Percentiles rank a stretch among this genome's conserved stretches.
These are phyloP conservation scores for Fusarium praegraminearum DNA, from an alignment of 2,329 filamentous ascomycete species.

Conservation along the genomic window DNA sequence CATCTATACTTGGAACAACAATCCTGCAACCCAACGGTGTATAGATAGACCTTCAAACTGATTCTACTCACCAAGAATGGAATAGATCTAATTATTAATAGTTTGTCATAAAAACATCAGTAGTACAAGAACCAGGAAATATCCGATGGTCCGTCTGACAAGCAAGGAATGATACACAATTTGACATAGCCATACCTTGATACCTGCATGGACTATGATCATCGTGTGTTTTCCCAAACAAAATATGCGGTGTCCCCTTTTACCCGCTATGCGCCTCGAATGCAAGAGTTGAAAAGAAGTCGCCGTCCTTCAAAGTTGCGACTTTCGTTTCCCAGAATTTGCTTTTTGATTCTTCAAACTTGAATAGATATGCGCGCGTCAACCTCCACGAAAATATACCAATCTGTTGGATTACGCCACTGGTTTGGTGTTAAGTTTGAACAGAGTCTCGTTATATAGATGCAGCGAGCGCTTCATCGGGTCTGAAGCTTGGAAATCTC, in stretches of 20 bases:
- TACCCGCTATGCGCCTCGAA: conserved; percentile 50
- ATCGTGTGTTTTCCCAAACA: conserved; percentile 20
- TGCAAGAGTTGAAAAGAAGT: conserved; percentile 34
- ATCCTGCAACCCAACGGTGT: background rate
- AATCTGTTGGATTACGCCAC: conserved; percentile 20
- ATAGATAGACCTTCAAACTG: background rate
- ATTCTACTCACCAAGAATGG: conserved; percentile 4
- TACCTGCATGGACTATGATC: conserved; percentile 23
- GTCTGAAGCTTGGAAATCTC: conserved; percentile 85
- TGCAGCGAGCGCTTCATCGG: conserved; percentile 43
- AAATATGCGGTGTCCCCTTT: conserved; percentile 37
- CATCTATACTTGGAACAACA: background rate
- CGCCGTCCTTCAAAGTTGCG: conserved; percentile 13
- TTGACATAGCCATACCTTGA: conserved; percentile 21
- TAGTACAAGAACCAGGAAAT: conserved; percentile 34
- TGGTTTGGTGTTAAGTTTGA: conserved; percentile 3
- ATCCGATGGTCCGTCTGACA: conserved; percentile 28
- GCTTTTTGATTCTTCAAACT: conserved; percentile 23
- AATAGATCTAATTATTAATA: conserved; percentile 33
- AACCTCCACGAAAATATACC: conserved; percentile 22
- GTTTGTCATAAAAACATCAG: conserved; percentile 41
- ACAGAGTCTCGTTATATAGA: background rate
- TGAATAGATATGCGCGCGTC: conserved; percentile 17
- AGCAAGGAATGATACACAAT: conserved; percentile 26
- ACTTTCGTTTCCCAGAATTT: conserved; percentile 14